Conservation (phyloP, 169 alveolate species). For the Amoebophrya sp. region DNA sequence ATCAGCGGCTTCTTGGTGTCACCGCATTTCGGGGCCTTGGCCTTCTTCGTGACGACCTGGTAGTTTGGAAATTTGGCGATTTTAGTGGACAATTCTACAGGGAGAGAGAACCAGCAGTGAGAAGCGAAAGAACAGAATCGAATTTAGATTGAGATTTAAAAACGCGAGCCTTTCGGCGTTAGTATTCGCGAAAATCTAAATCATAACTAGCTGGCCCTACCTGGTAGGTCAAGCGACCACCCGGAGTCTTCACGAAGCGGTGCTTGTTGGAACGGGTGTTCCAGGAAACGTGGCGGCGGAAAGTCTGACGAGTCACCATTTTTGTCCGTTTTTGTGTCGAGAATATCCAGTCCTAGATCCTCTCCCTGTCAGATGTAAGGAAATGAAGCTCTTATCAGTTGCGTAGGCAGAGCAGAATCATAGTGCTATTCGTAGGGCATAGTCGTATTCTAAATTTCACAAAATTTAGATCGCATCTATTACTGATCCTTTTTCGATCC, state of each 20-base stretch:
- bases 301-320: slow-evolving; percentile 69
- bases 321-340: not conserved
- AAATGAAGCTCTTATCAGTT: too few relatives aligned
- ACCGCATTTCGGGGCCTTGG: slow-evolving; percentile 33
- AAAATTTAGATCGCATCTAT: too few relatives aligned
- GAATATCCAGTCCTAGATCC: too few relatives aligned
- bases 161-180: slow-evolving; percentile 45
- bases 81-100: not conserved
- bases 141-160: not conserved
- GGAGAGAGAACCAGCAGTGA: not conserved
- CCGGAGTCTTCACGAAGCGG: slow-evolving; percentile 73
- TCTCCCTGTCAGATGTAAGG: too few relatives aligned
- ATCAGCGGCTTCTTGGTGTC: slow-evolving; percentile 5
- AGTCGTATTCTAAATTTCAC: too few relatives aligned
- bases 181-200: slow-evolving; percentile 56
- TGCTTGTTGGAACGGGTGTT: slow-evolving; percentile 66
- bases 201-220: slow-evolving; percentile 42
- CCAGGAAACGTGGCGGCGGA: slow-evolving; percentile 63
- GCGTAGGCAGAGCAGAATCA: too few relatives aligned
- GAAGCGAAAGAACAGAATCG: not conserved
- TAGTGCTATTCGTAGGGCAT: too few relatives aligned
- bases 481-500: too few relatives aligned
- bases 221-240: slow-evolving; percentile 54
- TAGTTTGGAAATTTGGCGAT: not conserved
- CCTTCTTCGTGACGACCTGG: slow-evolving; percentile 50